phyloP scores from a whole-genome alignment of 306 rosid species.

The Dalbergia cochinchinensis region DNA sequence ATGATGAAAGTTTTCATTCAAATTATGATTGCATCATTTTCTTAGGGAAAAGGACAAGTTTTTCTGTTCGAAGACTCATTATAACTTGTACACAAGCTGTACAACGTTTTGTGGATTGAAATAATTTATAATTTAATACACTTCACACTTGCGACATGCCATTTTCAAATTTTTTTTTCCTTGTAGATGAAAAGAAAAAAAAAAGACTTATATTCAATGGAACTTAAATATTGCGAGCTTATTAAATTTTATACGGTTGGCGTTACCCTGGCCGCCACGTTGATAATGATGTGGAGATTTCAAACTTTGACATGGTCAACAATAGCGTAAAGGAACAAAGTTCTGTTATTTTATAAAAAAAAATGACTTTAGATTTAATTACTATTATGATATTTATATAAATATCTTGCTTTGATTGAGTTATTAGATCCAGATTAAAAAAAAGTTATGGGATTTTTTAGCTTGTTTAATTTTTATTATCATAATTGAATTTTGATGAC shows the following conservation, averaged over 20 bases:
- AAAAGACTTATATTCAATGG: not conserved
- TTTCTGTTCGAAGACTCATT: not conserved
- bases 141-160: not conserved
- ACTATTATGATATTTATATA: too few relatives aligned
- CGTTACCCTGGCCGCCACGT: not conserved
- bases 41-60: not conserved
- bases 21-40: not conserved
- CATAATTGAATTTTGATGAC: not conserved
- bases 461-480: not conserved
- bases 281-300: not conserved
- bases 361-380: too few relatives aligned
- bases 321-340: too few relatives aligned
- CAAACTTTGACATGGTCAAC: not conserved
- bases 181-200: not conserved
- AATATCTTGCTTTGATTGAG: too few relatives aligned
- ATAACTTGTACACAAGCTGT: not conserved
- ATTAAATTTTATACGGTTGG: not conserved
- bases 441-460: too few relatives aligned
- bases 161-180: not conserved
- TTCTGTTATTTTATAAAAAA: too few relatives aligned
- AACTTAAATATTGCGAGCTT: not conserved
- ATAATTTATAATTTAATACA: too few relatives aligned
- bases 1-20: not conserved
- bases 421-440: too few relatives aligned
- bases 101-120: not conserved